Evolutionary conservation across 1,139 yeast genomes (phyloP), one percentile per base, ranked within the genome.

Genomic region (Sugiyamaella neomexicana): DNA sequence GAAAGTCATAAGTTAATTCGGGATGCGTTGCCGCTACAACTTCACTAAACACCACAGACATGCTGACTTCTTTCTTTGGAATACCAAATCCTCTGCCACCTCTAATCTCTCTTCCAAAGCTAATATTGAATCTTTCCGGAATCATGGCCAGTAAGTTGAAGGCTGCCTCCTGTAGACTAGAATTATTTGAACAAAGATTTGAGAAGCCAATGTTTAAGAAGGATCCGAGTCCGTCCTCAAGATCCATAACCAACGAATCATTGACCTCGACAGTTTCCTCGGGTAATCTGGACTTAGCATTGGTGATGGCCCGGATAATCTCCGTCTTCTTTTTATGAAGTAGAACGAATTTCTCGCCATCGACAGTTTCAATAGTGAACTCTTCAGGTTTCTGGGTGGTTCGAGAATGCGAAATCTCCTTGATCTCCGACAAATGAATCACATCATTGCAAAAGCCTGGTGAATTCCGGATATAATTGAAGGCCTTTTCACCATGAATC

Each of bases 51-150:
- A 82, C 72, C 3, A 80, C 79, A 12, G 87, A 81, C 70, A 85
- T 85, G 16, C 82, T 79, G 5, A 85, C 78, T 42, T 84, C 81
- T 64, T 86, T 86, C 41, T 81, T 79, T 0, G 96, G 96, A 61
- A 87, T 83, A n/a, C 85, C 80, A 13, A 86, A 77, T 42, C 81
- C 86, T 13, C 80, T 78, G 0, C 89, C 81, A 53, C 81, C 79
- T 37, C 76, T 76, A 31, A 82, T 74, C 12, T 80, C 77, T 27
- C 82, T 77, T 0, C 88, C 89, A 62, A 84, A 78, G 50, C 83
- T 81, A 47, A 89, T 70, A 9, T 79, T 75, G 68, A 83, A 86
- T 41, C 85, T 78, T 6, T 78, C 73, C 7, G 85, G 81, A 36
- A 86, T 72, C 0, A 89, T 80, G 0, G 88, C 83, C 65, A 89